phyloP scores from a whole-genome alignment of 2,329 filamentous ascomycete species.

The Exophiala sideris region DNA sequence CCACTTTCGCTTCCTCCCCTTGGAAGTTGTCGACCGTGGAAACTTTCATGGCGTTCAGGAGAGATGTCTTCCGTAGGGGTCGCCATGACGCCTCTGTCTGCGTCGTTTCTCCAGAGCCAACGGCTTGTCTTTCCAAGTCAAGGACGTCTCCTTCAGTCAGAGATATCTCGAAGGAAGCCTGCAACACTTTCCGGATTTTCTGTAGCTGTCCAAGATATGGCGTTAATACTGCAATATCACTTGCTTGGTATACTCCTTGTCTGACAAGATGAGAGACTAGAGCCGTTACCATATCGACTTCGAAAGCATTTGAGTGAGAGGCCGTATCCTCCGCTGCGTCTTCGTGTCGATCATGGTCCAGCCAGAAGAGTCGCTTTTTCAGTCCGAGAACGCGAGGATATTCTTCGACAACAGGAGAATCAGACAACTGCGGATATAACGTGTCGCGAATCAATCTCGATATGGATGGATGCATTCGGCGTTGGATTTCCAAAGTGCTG shows the following conservation, averaged over 20 bases:
- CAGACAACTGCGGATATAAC: constrained; percentile 56
- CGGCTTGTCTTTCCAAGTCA: constrained; percentile 46
- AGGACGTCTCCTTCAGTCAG: constrained; percentile 62
- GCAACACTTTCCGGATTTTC: constrained; percentile 41
- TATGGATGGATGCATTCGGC: constrained; percentile 64
- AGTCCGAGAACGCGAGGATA: constrained; percentile 49
- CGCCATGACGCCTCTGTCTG: constrained; percentile 13
- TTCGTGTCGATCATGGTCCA: constrained; percentile 48
- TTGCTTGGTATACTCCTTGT: constrained; percentile 58
- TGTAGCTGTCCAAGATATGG: constrained; percentile 55
- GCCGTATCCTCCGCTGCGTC: constrained; percentile 26
- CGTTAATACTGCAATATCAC: constrained; percentile 69
- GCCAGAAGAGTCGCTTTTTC: constrained; percentile 50
- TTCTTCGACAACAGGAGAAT: constrained; percentile 40
- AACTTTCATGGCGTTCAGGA: constrained; percentile 51
- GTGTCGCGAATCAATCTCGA: constrained; percentile 56
- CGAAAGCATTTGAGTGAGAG: constrained; percentile 51
- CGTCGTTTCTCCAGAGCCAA: constrained; percentile 29
- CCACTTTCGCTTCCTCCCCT: constrained; percentile 69
- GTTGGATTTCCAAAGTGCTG: constrained; percentile 54
- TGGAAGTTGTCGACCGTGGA: constrained; percentile 75
- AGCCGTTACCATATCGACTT: constrained; percentile 61
- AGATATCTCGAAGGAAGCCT: constrained; percentile 55
- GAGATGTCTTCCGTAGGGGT: constrained; percentile 38
- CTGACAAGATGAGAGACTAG: constrained; percentile 63